Conservation (phyloP, 2,329 filamentous ascomycete genomes). For the Myriosclerotinia duriaeana region DNA sequence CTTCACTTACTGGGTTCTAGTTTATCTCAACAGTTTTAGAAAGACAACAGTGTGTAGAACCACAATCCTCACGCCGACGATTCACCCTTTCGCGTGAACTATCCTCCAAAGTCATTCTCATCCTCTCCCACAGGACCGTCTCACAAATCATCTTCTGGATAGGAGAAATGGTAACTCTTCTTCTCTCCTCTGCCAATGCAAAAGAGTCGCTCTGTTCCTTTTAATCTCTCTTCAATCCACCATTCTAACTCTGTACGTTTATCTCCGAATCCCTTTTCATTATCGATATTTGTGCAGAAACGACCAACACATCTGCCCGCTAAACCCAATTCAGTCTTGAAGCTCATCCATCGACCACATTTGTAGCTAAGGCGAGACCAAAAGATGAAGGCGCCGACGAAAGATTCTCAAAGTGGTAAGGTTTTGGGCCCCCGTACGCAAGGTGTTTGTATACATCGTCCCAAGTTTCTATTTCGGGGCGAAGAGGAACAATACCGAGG, state of each 20-base stretch:
- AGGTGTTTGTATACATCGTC: neutral
- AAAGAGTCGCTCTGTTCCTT: neutral
- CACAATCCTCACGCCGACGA: neutral
- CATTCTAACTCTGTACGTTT: neutral
- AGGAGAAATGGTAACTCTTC: neutral
- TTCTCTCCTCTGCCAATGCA: neutral
- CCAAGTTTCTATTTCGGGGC: neutral
- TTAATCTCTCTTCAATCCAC: neutral
- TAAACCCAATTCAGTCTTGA: fast-evolving
- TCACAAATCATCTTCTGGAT: neutral
- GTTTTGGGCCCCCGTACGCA: neutral
- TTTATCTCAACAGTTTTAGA: neutral
- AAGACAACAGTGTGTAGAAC: neutral
- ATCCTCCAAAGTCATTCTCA: neutral
- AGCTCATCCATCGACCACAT: fast-evolving
- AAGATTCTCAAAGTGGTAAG: neutral
- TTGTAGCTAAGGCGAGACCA: fast-evolving
- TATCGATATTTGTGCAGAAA: neutral
- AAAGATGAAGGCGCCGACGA: neutral
- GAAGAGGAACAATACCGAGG: neutral
- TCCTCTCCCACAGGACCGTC: neutral
- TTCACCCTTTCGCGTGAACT: too few species aligned
- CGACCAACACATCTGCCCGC: neutral
- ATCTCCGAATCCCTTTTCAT: neutral
- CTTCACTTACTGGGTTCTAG: too few species aligned